A percentile compares a stretch with the other conserved stretches of the same genome.
Evolutionary conservation across 2,329 filamentous ascomycete genomes (phyloP).

Genomic region (Apiospora kogelbergensis): DNA sequence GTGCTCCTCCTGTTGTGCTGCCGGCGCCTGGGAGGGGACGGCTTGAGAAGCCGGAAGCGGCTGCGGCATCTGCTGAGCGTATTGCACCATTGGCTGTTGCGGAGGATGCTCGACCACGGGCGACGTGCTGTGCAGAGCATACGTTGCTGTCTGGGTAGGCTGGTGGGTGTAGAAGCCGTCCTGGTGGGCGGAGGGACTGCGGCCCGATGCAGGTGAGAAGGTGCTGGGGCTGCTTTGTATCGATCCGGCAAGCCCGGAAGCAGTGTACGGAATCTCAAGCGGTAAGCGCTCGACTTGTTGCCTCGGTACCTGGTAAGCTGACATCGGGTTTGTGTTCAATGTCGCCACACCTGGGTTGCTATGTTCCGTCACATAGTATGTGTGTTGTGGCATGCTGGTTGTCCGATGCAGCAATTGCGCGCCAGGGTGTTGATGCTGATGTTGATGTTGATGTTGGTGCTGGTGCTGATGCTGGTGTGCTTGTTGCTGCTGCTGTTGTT

Average conservation of each 20-base stretch:
- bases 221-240: slow-evolving; percentile 59
- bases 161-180: slow-evolving; percentile 59
- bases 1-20: slow-evolving; percentile 45
- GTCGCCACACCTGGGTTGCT: slow-evolving; percentile 62
- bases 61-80: slow-evolving; percentile 39
- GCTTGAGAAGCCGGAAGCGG: slow-evolving; percentile 34
- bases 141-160: slow-evolving; percentile 18
- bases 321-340: slow-evolving; percentile 54
- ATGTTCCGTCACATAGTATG: slow-evolving; percentile 61
- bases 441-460: slow-evolving; percentile 37
- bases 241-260: slow-evolving; percentile 47
- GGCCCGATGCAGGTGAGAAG: slow-evolving; percentile 56
- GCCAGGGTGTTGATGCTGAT: slow-evolving; percentile 38
- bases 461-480: slow-evolving; percentile 37
- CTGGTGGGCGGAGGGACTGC: slow-evolving; percentile 50
- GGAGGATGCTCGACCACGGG: slow-evolving; percentile 45
- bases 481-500: slow-evolving; percentile 22
- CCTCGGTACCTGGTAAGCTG: slow-evolving; percentile 53
- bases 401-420: slow-evolving; percentile 51
- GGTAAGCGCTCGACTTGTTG: slow-evolving; percentile 46
- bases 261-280: slow-evolving; percentile 52
- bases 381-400: slow-evolving; percentile 43
- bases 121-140: slow-evolving; percentile 33
- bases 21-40: slow-evolving; percentile 34
- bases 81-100: slow-evolving; percentile 42